Percentiles rank a stretch among this genome's conserved stretches.
Evolutionary conservation across 257 asterid species (phyloP).

Genomic region (Gentiana dahurica): DNA sequence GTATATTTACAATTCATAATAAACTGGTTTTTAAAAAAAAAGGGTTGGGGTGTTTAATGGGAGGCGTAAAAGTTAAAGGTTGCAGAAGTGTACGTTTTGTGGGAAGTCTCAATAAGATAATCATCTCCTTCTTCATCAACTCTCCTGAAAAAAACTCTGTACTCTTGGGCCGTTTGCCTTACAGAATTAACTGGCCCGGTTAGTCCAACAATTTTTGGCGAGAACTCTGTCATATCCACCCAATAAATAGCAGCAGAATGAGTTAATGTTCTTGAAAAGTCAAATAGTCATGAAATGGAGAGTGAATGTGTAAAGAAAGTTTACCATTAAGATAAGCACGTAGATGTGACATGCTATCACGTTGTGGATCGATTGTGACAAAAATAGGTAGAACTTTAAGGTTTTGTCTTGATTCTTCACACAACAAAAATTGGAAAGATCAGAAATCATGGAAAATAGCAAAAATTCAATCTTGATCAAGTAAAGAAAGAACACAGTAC

Average conservation of each 20-base stretch:
- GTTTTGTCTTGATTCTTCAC: constrained; percentile 57
- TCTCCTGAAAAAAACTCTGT: constrained; percentile 70
- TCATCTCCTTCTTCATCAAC: constrained; percentile 84
- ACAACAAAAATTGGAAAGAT: constrained; percentile 15
- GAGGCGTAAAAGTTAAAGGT: constrained; percentile 2
- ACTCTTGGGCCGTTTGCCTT: constrained; percentile 90
- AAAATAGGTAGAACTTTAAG: constrained; percentile 71
- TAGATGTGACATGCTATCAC: constrained; percentile 83
- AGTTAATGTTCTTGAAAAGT: neutral
- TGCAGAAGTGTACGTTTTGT: constrained; percentile 51
- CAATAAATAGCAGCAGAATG: constrained; percentile 2
- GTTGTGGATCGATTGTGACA: constrained; percentile 96
- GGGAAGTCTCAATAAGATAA: constrained; percentile 82
- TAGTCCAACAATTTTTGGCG: constrained; percentile 67
- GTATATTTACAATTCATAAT: neutral
- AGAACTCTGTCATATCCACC: constrained; percentile 47
- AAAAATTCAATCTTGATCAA: constrained; percentile 3
- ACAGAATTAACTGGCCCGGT: constrained; percentile 63
- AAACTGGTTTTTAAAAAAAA: neutral
- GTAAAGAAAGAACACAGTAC: constrained; percentile 29
- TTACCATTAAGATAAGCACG: constrained; percentile 73
- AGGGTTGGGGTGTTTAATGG: neutral
- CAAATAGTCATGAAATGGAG: neutral
- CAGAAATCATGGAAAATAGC: constrained; percentile 8
- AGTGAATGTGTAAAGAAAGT: constrained; percentile 7